These are phyloP conservation scores for Pelargonium australe DNA, from an alignment of 441 rosid species.

Conservation along the genomic window DNA sequence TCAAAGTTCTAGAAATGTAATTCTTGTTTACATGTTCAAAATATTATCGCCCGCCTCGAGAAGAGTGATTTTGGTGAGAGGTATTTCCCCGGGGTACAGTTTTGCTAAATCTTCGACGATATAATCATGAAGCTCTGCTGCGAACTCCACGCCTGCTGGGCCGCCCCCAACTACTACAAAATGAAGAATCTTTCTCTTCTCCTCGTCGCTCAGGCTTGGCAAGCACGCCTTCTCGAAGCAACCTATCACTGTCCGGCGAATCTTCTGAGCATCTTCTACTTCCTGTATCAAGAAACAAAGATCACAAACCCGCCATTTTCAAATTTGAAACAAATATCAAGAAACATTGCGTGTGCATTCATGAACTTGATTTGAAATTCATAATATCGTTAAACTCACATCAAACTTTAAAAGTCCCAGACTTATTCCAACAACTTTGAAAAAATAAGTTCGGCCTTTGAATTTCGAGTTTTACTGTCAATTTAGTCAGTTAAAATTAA, in stretches of 20 bases:
- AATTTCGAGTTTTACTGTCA: no score
- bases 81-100: constrained; percentile 61
- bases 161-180: constrained; percentile 99
- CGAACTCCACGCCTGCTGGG: constrained; percentile 97
- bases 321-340: no score
- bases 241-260: constrained; percentile 73
- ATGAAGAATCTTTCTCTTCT: constrained; percentile 77
- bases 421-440: no score
- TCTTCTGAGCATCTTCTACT: constrained; percentile 91
- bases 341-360: no score
- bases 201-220: constrained; percentile 81
- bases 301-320: no score
- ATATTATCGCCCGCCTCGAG: constrained; percentile 95
- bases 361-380: no score
- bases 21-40: constrained; percentile 61
- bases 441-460: no score
- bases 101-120: constrained; percentile 73
- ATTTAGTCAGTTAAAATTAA: no score
- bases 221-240: constrained; percentile 86
- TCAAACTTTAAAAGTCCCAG: no score
- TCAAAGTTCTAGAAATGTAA: not conserved
- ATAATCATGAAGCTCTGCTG: constrained; percentile 93
- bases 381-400: no score
- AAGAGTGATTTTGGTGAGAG: constrained; percentile 60
- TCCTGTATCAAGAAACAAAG: constrained; percentile 43